Base-by-base conservation (phyloP, 306 rosid genomes). In the Trifolium pratense region DNA sequence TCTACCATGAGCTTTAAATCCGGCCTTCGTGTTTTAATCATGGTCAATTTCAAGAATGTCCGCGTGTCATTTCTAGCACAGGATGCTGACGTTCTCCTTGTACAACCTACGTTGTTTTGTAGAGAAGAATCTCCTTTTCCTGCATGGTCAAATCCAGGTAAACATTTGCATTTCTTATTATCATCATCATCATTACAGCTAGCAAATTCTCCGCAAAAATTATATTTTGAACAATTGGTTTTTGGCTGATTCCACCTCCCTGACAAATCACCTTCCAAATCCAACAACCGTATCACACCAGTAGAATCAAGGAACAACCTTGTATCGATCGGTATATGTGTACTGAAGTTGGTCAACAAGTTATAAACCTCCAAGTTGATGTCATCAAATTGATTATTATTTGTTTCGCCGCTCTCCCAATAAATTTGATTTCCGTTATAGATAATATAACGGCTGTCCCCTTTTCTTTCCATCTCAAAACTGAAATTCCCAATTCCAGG, bases 131-230 rank as follows among this genome's bases (percentile, higher is more conserved):
- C 1, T 53, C 7, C 15, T 1, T 55, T 3, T 20, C 8, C 15
- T 9, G 0, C 14, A 7, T n/a, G 4, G 23, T 8, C 3, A 45
- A 65, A 88, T 18, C 86, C 82, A 0, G 84, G 89, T 61, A 85
- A 80, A 25, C 87, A 88, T 9, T 72, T 78, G 78, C 90, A 84
- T 0, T 0, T 0, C 0, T 0, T 0, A 26, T 73, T 32, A 4
- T 71, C 0, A 36, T 73, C 0, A 36, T 73, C 48, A 1, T 62
- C 6, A 6, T 74, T 79, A 7, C 88, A 86, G 52, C 34, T 71
- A 11, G 73, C 56, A 55, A 74, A 83, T 17, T 16, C 45, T 25
- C 88, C 88, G 9, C 86, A 88, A 39, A 1, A 0, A 13, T 79
- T 51, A 7, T 49, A 18, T 56, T 4, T 37, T 1, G 45, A 40